Evolutionary conservation across 2,329 filamentous ascomycete genomes (phyloP).

Genomic region (Fusarium transvaalense): DNA sequence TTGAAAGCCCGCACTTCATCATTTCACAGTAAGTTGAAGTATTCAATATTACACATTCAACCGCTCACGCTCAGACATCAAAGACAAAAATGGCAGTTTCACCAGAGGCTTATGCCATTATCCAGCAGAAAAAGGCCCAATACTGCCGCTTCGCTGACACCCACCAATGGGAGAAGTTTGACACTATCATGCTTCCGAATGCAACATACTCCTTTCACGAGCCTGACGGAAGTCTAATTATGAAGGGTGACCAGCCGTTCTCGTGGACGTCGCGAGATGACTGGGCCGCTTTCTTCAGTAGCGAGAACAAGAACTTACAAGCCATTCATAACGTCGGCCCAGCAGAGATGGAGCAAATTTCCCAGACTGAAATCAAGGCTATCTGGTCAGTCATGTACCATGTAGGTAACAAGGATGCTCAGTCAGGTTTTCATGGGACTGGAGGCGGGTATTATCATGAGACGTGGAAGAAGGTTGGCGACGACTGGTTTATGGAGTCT

Average conservation of each 20-base stretch:
- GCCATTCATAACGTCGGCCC: conserved; percentile 18
- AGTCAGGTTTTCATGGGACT: conserved; percentile 9
- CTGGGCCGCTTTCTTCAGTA: conserved; percentile 10
- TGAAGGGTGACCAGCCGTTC: background rate
- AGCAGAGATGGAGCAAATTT: conserved; percentile 23
- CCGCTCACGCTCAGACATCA: rapidly evolving
- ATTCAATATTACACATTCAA: rapidly evolving
- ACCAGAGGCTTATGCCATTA: conserved; percentile 7
- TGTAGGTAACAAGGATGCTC: background rate
- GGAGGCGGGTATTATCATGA: conserved; percentile 34
- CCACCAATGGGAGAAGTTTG: conserved; percentile 27
- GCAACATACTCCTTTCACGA: conserved; percentile 14
- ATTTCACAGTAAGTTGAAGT: rapidly evolving
- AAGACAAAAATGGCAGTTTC: background rate
- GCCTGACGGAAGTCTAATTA: background rate
- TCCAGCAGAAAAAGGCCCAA: conserved; percentile 31
- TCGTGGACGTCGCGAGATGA: background rate
- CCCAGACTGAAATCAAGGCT: conserved; percentile 9
- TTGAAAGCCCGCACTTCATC: rapidly evolving
- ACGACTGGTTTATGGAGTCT: conserved; percentile 32
- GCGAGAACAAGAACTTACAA: conserved; percentile 18
- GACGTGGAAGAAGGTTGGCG: conserved; percentile 19
- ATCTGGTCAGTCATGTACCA: conserved; percentile 26
- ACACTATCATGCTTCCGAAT: conserved; percentile 21
- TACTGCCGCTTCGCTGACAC: conserved; percentile 31